These are phyloP conservation scores for Echinosophora koreensis DNA, from an alignment of 306 rosid genomes.

Conservation along the genomic window DNA sequence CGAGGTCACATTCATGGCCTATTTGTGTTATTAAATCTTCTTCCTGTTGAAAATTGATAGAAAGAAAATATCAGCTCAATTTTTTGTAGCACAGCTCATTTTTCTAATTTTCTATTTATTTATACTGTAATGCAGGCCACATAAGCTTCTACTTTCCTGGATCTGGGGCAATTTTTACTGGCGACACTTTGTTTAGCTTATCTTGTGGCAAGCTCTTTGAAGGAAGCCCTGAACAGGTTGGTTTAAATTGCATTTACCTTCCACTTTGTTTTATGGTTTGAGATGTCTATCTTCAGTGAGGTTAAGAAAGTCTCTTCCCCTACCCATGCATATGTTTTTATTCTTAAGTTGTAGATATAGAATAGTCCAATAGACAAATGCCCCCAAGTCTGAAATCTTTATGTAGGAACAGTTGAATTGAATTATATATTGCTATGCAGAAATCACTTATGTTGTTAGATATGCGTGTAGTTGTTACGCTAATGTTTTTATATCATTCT, in stretches of 20 bases:
- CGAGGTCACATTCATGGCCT: conserved; percentile 63
- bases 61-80: background rate
- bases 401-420: conserved; percentile 31
- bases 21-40: conserved; percentile 31
- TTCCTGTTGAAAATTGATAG: background rate
- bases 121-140: conserved; percentile 66
- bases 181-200: conserved; percentile 92
- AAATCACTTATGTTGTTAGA: background rate
- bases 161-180: conserved; percentile 76
- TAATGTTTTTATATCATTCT: background rate
- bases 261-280: conserved; percentile 15
- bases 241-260: conserved; percentile 23
- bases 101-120: conserved; percentile 24
- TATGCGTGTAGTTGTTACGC: background rate
- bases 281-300: conserved; percentile 7
- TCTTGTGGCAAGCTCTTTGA: conserved; percentile 95
- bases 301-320: background rate
- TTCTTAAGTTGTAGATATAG: conserved; percentile 19
- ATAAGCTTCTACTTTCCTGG: conserved; percentile 88
- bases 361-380: conserved; percentile 7
- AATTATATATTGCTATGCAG: background rate
- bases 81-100: conserved; percentile 6
- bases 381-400: background rate
- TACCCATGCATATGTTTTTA: background rate
- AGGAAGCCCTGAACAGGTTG: conserved; percentile 89